These are phyloP conservation scores for Trichosporon sp. DNA, from an alignment of 1,284 basidiomycete genomes.

Conservation along the genomic window DNA sequence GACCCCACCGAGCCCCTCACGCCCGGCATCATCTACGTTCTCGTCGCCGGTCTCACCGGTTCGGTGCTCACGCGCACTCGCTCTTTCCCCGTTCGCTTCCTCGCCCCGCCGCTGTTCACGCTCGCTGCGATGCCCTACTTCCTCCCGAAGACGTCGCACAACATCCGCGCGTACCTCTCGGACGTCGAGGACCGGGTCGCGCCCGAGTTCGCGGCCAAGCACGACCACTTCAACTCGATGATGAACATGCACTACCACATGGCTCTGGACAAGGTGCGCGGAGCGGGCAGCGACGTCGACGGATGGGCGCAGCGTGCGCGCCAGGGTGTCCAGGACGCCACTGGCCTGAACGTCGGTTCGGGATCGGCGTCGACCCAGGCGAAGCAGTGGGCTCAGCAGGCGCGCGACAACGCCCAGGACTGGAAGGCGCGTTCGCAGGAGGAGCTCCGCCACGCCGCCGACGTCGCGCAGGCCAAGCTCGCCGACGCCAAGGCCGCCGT, in stretches of 20 bases:
- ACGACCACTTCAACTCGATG: conserved; percentile 69
- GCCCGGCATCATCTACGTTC: conserved; percentile 82
- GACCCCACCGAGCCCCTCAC: conserved; percentile 78
- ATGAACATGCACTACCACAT: conserved; percentile 64
- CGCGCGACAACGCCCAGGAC: conserved; percentile 20
- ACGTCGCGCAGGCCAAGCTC: conserved; percentile 27
- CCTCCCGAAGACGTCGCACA: conserved; percentile 74
- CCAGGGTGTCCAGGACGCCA: conserved; percentile 66
- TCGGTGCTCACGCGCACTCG: conserved; percentile 82
- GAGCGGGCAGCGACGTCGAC: conserved; percentile 52
- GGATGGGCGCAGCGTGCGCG: conserved; percentile 60
- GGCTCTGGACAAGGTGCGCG: conserved; percentile 59
- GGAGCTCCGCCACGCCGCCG: conserved; percentile 5
- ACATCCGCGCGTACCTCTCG: conserved; percentile 68
- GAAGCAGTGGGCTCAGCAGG: conserved; percentile 36
- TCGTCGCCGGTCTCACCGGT: conserved; percentile 81
- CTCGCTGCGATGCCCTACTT: conserved; percentile 71
- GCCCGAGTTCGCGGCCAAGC: conserved; percentile 69
- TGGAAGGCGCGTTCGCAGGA: conserved; percentile 24
- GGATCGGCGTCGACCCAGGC: conserved; percentile 60
- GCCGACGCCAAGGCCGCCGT: conserved; percentile 19
- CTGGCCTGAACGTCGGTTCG: conserved; percentile 71
- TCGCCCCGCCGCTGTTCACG: conserved; percentile 72
- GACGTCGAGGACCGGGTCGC: conserved; percentile 71
- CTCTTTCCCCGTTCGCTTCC: conserved; percentile 64